Conservation (phyloP, 2,329 filamentous ascomycete species). For the Penicillium sp. region DNA sequence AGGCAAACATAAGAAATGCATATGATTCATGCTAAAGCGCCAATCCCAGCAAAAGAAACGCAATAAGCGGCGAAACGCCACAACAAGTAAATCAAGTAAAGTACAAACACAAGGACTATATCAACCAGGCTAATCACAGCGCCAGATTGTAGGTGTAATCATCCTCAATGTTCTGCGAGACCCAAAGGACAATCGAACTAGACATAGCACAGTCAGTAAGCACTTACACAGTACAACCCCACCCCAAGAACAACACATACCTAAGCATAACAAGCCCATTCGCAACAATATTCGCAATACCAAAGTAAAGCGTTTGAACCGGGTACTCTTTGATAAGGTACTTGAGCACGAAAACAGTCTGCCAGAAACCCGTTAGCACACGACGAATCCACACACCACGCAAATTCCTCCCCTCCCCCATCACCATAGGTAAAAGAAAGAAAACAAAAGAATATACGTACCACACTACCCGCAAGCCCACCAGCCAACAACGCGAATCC, state of each 20-base stretch:
- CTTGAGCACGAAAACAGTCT: conserved; percentile 64
- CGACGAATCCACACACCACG: no score
- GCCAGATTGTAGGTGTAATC: conserved; percentile 68
- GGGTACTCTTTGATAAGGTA: conserved; percentile 60
- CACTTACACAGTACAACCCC: background rate
- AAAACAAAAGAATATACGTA: conserved; percentile 40
- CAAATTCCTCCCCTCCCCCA: background rate
- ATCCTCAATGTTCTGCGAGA: conserved; percentile 69
- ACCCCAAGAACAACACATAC: conserved; percentile 41
- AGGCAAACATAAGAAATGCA: background rate
- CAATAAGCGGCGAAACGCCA: conserved; percentile 13
- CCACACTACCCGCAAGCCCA: conserved; percentile 62
- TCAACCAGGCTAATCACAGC: conserved; percentile 43
- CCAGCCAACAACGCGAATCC: conserved; percentile 67
- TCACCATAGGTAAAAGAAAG: background rate
- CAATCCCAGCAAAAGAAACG: conserved; percentile 10
- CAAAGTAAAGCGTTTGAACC: conserved; percentile 63
- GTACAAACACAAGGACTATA: conserved; percentile 15
- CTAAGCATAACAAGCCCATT: conserved; percentile 66
- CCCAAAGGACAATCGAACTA: conserved; percentile 63
- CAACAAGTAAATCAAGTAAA: conserved; percentile 17
- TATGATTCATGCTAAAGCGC: conserved; percentile 16
- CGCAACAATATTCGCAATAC: conserved; percentile 62
- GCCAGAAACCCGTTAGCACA: background rate
- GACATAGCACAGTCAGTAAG: conserved; percentile 4